Base-by-base conservation (phyloP, 2,329 filamentous ascomycete species). In the Aspergillus piperis region DNA sequence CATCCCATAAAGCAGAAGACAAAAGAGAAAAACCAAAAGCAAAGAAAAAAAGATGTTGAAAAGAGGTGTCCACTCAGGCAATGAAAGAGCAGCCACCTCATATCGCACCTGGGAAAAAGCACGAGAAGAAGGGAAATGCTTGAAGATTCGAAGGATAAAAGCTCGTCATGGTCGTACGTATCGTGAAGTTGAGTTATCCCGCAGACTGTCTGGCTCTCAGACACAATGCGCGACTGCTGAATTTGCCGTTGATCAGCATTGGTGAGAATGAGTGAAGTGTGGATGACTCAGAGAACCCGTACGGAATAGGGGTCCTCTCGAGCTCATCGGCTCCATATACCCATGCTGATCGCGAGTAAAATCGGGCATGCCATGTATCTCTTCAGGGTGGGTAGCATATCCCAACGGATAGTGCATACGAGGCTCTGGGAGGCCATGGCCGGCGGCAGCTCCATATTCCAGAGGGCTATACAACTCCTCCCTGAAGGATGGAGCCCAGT, bases 401-500 rank as follows among this genome's bases (percentile, higher is more conserved):
- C 69, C 62, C 60, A 75, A 66, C 17, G 67, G 67, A 59, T 72
- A 76, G 38, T 65, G 62, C 65, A 75, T 69, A 15, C 64, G 50
- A 4, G 69, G 58, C 36, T 68, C 71, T 15, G 66, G 42, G 17
- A 75, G 56, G 5, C 68, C 53, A 48, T 73, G 73, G 19, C 55
- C 62, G 30, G 62, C 58, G 1, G 64, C 44, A 2, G 66, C 39
- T 8, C 57, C 61, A 59, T 73, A 77, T 10, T 74, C 73, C 6
- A 75, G 66, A 0, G 73, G 62, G 17, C 65, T 66, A 66, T 74
- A 77, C 42, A 75, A 63, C 30, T 70, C 69, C 21, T 70, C 70
- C n/a, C 74, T 70, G 62, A 75, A 76, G 5, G 69, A 61, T 0
- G 73, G 68, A 7, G 67, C 62, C 75, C 75, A 77, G 8, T 66